These are phyloP conservation scores for Breviolum minutum DNA, from an alignment of 73 alveolate species.

Conservation along the genomic window DNA sequence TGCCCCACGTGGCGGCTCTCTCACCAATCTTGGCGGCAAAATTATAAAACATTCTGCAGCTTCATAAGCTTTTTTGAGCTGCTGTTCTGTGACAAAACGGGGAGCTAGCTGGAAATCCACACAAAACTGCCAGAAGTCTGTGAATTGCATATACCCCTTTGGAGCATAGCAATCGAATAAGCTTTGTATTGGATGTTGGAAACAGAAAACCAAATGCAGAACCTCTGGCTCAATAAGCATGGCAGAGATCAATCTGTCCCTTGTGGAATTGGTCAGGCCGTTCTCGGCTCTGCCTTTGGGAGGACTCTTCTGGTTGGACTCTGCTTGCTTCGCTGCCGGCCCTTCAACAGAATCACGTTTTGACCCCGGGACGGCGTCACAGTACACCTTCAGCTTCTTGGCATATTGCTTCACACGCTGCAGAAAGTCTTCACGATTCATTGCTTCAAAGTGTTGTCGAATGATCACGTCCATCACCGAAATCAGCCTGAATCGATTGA, in stretches of 20 bases:
- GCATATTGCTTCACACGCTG: conserved; percentile 57
- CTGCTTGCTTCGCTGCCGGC: background rate
- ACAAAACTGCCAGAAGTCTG: conserved; percentile 68
- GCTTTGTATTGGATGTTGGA: background rate
- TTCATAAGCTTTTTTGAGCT: conserved; percentile 50
- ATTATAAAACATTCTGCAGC: conserved; percentile 16
- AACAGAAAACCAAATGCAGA: conserved; percentile 30
- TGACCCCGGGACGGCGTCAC: background rate
- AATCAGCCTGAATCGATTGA: conserved; percentile 77
- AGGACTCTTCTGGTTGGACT: background rate
- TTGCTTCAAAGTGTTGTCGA: conserved; percentile 34
- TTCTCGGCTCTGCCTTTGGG: background rate
- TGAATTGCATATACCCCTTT: conserved; percentile 33
- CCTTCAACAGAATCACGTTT: background rate
- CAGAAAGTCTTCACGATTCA: conserved; percentile 23
- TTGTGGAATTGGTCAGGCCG: background rate
- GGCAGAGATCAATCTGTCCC: conserved; percentile 49
- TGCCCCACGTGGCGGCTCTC: background rate
- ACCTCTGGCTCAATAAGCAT: conserved; percentile 85
- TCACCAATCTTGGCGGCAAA: conserved; percentile 28
- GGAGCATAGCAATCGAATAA: conserved; percentile 46
- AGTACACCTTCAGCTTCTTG: conserved; percentile 29
- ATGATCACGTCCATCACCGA: conserved; percentile 58
- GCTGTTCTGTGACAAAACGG: conserved; percentile 58
- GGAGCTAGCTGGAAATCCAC: conserved; percentile 61